phyloP scores from a whole-genome alignment of 768 basidiomycete genomes.

The Auriscalpium orientale region DNA sequence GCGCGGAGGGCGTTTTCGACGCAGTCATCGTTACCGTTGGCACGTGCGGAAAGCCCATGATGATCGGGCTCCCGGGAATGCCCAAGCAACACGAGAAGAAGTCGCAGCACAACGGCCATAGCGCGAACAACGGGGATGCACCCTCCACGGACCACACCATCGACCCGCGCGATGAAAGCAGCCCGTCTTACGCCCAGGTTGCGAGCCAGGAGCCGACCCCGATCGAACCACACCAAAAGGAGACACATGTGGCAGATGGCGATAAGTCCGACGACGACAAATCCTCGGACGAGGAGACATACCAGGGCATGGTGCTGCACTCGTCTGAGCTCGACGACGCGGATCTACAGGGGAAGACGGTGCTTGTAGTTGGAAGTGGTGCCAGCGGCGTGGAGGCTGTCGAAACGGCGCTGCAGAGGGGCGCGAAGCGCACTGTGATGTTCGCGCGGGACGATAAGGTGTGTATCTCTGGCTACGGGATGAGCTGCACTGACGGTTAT shows the following conservation, averaged over 20 bases:
- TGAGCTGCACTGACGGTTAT: conserved; percentile 15
- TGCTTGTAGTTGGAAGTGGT: conserved; percentile 43
- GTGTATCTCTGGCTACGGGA: conserved; percentile 30
- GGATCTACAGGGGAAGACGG: conserved; percentile 32
- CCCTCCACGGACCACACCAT: not conserved
- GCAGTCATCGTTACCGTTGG: conserved; percentile 43
- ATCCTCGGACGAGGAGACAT: conserved; percentile 23
- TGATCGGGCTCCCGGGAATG: conserved; percentile 38
- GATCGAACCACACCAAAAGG: not conserved
- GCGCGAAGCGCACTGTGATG: conserved; percentile 29
- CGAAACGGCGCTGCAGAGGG: conserved; percentile 28
- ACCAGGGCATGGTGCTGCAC: conserved; percentile 34
- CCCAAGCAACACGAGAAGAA: conserved; percentile 22
- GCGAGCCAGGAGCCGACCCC: not conserved
- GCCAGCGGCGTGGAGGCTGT: conserved; percentile 47
- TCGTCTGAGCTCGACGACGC: conserved; percentile 39
- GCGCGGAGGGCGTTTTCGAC: conserved; percentile 39
- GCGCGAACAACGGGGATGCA: not conserved
- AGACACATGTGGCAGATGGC: not conserved
- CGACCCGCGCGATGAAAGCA: not conserved
- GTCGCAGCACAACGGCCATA: not conserved
- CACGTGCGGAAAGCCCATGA: conserved; percentile 41
- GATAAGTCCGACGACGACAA: conserved; percentile 7
- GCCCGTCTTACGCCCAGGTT: not conserved
- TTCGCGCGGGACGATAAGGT: conserved; percentile 35